Evolutionary conservation across 2,329 filamentous ascomycete species (phyloP), one percentile per base, ranked within the genome.

Genomic region (Elsinoe necatrix): DNA sequence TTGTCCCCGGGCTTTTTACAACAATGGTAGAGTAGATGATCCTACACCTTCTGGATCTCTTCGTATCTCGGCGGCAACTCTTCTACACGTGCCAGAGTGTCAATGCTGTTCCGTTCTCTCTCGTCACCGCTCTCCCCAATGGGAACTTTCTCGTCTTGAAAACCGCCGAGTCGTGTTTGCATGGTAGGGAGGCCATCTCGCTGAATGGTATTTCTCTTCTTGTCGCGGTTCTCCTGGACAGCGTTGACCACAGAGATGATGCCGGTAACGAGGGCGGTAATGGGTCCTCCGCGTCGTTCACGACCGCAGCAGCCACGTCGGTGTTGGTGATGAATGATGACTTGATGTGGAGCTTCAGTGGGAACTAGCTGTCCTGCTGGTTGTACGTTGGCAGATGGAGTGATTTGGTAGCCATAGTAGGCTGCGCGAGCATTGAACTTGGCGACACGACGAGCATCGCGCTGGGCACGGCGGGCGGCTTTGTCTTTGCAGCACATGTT

Each of bases 401-500:
- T 25, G 41, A 45, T 12, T 25, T 45, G 41, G n/a, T 31, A 50
- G 23, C 27, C 45, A 11, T 50, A 50, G 45, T 52, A 52, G 27
- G 48, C 48, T 21, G 48, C 48, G 45, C 45, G 45, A 21, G 25
- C 27, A 21, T 50, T 34, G 25, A 31, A 50, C 11, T 34, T 50
- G 25, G 25, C 45, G 11, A 21, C 45, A 12, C 45, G 45, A 4
- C 45, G 23, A 8, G 45, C 45, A 50, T 21, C 45, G 11, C 48
- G 31, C 31, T 52, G 25, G 9, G 31, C 29, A 14, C 31, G 48
- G 48, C 48, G 48, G 9, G 20, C 48, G 9, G 48, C 48, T 52
- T 25, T 37, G 31, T 52, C 34, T 14, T 39, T 27, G 20, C 48
- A 39, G 48, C 48, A 52, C 48, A 52, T 52, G 29, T n/a, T 52